phyloP scores from a whole-genome alignment of 2,329 filamentous ascomycete species.

The Botrytis deweyae region DNA sequence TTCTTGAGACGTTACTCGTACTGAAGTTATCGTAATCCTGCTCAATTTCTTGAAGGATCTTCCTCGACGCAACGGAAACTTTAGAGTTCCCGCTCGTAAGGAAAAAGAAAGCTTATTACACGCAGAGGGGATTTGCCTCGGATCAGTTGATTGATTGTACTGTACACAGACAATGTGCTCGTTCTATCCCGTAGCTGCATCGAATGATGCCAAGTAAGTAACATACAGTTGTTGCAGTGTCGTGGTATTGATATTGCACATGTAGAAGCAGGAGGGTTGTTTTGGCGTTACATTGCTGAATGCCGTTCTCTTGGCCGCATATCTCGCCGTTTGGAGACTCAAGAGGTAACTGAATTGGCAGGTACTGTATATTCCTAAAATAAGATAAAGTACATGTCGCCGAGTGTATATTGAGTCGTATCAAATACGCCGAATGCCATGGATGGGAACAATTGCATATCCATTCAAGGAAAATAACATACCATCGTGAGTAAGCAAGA shows the following conservation, averaged over 20 bases:
- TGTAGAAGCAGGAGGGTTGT: neutral
- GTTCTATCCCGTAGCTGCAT: neutral
- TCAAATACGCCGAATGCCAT: neutral
- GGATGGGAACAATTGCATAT: neutral
- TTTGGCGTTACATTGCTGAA: neutral
- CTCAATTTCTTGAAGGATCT: neutral
- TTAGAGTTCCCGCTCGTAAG: neutral
- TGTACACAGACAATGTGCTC: neutral
- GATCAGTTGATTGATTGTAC: conserved; percentile 2
- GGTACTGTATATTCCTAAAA: neutral
- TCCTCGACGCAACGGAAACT: neutral
- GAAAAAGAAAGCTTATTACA: neutral
- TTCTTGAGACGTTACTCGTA: neutral
- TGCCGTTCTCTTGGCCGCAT: neutral
- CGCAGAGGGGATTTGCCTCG: neutral
- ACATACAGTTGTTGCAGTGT: neutral
- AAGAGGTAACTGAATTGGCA: neutral
- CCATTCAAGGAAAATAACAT: neutral
- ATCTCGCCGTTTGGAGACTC: neutral
- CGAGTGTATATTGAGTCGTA: neutral
- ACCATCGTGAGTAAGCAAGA: neutral
- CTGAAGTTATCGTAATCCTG: neutral
- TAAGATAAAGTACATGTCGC: neutral
- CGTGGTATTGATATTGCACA: neutral
- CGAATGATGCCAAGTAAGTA: neutral